Conservation (phyloP, 768 basidiomycete genomes). For the Russula emetica region DNA sequence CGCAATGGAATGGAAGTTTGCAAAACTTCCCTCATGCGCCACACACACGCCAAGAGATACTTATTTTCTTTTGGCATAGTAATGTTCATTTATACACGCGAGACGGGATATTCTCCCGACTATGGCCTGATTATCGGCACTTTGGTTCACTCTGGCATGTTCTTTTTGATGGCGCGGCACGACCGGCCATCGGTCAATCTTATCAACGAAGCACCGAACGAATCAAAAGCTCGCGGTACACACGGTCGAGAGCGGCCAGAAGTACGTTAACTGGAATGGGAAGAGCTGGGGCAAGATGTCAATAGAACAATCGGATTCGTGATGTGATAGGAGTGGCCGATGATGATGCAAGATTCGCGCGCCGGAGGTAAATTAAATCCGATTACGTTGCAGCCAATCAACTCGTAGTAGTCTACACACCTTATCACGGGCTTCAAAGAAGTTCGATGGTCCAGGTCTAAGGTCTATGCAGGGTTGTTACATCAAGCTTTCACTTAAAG, state of each 20-base stretch:
- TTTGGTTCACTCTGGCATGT: neutral
- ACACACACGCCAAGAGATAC: conserved; percentile 7
- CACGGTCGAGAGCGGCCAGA: conserved; percentile 3
- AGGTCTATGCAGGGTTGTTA: neutral
- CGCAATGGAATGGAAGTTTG: conserved; percentile 4
- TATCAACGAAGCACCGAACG: neutral
- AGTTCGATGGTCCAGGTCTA: neutral
- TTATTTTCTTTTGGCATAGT: conserved; percentile 4
- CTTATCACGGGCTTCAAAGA: neutral
- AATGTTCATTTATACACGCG: neutral
- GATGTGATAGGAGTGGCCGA: neutral
- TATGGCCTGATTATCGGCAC: neutral
- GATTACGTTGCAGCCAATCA: conserved; percentile 8
- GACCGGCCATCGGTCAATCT: neutral
- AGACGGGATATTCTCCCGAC: neutral
- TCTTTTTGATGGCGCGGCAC: conserved; percentile 1
- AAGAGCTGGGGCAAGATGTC: neutral
- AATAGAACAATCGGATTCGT: neutral
- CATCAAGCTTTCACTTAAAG: neutral
- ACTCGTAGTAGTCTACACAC: neutral
- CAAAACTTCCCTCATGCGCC: neutral
- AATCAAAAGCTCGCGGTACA: neutral
- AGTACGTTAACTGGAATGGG: conserved; percentile 7
- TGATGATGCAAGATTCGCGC: conserved; percentile 14
- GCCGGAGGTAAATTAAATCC: conserved; percentile 9